phyloP scores from a whole-genome alignment of 1,139 yeast species.

The Geotrichum macrosporum region DNA sequence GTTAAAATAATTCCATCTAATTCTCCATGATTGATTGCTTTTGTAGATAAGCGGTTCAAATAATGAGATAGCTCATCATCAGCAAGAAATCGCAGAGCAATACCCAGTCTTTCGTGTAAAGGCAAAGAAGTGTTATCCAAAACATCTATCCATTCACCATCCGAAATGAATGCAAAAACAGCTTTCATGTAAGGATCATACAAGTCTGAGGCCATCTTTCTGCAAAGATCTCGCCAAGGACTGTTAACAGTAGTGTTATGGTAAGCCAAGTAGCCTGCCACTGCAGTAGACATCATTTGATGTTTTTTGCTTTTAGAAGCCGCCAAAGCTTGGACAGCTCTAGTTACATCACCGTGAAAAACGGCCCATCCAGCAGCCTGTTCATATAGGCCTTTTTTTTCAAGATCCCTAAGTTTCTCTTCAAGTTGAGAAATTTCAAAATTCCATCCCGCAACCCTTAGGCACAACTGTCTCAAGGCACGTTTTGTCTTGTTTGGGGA shows the following conservation, averaged over 20 bases:
- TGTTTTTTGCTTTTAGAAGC: slow-evolving; percentile 57
- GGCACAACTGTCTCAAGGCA: slow-evolving; percentile 66
- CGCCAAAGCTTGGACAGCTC: slow-evolving; percentile 69
- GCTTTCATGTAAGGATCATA: slow-evolving; percentile 89
- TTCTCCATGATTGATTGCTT: slow-evolving; percentile 74
- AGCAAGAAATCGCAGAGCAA: slow-evolving; percentile 77
- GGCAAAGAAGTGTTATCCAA: slow-evolving; percentile 87
- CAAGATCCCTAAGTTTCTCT: slow-evolving; percentile 55
- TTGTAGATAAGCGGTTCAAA: slow-evolving; percentile 62
- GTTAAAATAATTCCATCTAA: slow-evolving; percentile 86
- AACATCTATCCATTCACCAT: slow-evolving; percentile 95
- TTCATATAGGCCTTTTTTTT: slow-evolving; percentile 59
- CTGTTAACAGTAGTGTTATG: slow-evolving; percentile 58
- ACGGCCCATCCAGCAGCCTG: slow-evolving; percentile 99
- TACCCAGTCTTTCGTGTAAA: slow-evolving; percentile 79
- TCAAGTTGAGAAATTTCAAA: slow-evolving; percentile 74
- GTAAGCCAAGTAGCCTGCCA: slow-evolving; percentile 86
- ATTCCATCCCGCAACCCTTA: slow-evolving; percentile 90
- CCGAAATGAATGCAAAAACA: slow-evolving; percentile 89
- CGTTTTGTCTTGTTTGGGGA: slow-evolving; percentile 31
- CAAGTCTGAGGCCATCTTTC: slow-evolving; percentile 77
- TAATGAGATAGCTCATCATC: slow-evolving; percentile 58
- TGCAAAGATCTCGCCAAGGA: slow-evolving; percentile 91
- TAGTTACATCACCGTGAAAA: slow-evolving; percentile 80
- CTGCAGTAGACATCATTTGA: slow-evolving; percentile 83